A percentile compares a stretch with the other conserved stretches of the same genome.
phyloP scores from a whole-genome alignment of 2,329 filamentous ascomycete species.

The Phyllosticta citriasiana region DNA sequence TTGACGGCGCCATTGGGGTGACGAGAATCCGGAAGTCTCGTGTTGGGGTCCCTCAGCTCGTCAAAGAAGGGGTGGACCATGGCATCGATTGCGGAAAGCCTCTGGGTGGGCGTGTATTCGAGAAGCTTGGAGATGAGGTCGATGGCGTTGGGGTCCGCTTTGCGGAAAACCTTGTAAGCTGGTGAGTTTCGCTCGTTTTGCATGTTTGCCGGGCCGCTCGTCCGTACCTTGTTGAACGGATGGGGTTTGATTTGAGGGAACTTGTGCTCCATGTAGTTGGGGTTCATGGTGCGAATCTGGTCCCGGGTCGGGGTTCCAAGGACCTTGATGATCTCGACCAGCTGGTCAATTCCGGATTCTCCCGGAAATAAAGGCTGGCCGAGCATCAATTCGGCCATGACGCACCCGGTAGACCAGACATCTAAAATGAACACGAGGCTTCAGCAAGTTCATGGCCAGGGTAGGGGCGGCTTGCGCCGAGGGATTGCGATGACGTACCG shows the following conservation, averaged over 20 bases:
- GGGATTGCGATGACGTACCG: conserved; percentile 50
- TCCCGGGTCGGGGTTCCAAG: conserved; percentile 92
- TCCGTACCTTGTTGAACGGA: conserved; percentile 78
- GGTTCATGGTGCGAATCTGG: conserved; percentile 99
- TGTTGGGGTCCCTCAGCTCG: conserved; percentile 84
- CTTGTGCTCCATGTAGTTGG: conserved; percentile 99
- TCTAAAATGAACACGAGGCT: conserved; percentile 44
- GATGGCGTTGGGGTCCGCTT: conserved; percentile 85
- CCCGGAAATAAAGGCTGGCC: conserved; percentile 96
- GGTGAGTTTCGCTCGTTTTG: conserved; percentile 8
- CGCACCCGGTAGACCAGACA: conserved; percentile 98
- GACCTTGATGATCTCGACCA: conserved; percentile 99
- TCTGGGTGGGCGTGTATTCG: conserved; percentile 95
- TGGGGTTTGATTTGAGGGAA: conserved; percentile 99
- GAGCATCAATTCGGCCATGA: conserved; percentile 99
- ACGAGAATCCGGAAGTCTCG: conserved; percentile 85
- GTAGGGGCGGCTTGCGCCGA: conserved; percentile 2
- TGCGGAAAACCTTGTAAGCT: conserved; percentile 68
- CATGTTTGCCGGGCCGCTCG: conserved; percentile 3
- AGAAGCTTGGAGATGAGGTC: conserved; percentile 88
- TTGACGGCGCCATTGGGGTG: conserved; percentile 70
- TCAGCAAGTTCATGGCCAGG: conserved; percentile 14
- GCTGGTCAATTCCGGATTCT: conserved; percentile 95
- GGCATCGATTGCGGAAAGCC: conserved; percentile 83
- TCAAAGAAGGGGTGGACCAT: conserved; percentile 99